Base-by-base conservation (phyloP, 495 filamentous ascomycete genomes). In the Aspergillus diversus region DNA sequence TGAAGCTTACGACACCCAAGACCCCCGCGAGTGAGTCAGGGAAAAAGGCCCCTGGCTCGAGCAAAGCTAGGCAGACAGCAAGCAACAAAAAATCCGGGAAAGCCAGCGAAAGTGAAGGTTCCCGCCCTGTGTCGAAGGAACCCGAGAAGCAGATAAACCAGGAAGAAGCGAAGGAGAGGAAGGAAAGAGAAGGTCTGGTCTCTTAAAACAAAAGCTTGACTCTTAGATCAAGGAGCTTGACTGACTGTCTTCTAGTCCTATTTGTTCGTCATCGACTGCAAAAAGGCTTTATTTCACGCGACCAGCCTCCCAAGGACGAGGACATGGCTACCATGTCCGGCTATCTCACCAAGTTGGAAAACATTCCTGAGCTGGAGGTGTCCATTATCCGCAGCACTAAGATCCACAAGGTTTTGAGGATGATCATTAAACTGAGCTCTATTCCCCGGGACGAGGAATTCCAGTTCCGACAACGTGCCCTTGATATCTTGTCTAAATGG, bases 401-500 rank as follows among this genome's bases (percentile, higher is more conserved):
- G 81, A 96, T 97, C 75, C 91, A 96, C 83, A 97, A 97, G 77
- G 93, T 97, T 8, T 82, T 97, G 51, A 93, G 92, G 77, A 91
- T 87, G 46, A 94, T 97, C 69, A 80, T 96, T 66, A 96, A 95
- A 78, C 81, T 97, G 3, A 75, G 83, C 16, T 80, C 83, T 5
- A 96, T 97, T 63, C 93, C 93, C 5, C 88, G 86, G 46, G 93
- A 97, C 56, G 89, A 92, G 33, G 88, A 94, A 61, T 93, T 88
- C 76, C 79, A 89, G 33, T 93, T 97, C 86, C 92, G 92, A 75
- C 75, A 86, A 54, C 89, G 93, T 35, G 90, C 90, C 42, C 82
- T 89, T 61, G 78, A 80, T 16, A 81, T 97, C 39, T 78, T 97
- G 15, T 87, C 88, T 58, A 88, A 84, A 74, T 97, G 92, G 92